Conservation (phyloP, 257 asterid species). For the Paraleonurus japonicus region DNA sequence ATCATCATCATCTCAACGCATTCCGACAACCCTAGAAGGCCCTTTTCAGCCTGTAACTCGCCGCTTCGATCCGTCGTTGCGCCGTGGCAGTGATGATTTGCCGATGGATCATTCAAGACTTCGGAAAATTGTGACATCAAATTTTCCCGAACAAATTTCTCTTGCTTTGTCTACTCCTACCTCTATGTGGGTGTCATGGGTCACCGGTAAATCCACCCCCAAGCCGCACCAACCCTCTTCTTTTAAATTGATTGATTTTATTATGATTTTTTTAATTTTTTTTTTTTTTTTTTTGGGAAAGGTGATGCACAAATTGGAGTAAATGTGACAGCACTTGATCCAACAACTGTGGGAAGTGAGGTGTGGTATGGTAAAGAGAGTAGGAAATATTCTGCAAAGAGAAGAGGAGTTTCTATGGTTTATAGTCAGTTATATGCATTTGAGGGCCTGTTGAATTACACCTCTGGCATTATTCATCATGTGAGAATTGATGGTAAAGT, state of each 20-base stretch:
- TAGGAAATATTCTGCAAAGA: conserved; percentile 42
- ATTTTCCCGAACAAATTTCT: conserved; percentile 77
- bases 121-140: conserved; percentile 45
- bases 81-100: conserved; percentile 78
- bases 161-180: conserved; percentile 62
- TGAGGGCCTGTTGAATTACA: conserved; percentile 83
- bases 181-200: conserved; percentile 88
- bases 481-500: conserved; percentile 66
- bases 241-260: neutral
- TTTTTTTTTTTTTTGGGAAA: conserved; percentile 17
- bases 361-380: conserved; percentile 75
- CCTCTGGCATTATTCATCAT: conserved; percentile 82
- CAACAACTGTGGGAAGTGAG: conserved; percentile 67
- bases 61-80: conserved; percentile 55
- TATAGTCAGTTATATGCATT: conserved; percentile 77
- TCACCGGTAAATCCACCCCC: conserved; percentile 67
- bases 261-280: neutral
- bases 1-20: conserved; percentile 25
- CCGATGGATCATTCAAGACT: conserved; percentile 75
- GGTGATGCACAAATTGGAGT: conserved; percentile 77
- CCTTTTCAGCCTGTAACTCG: conserved; percentile 69
- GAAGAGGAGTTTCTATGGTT: conserved; percentile 55
- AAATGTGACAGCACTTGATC: conserved; percentile 65
- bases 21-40: conserved; percentile 75
- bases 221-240: too few species aligned